Evolutionary conservation across 768 basidiomycete species (phyloP), one percentile per base, ranked within the genome.

Genomic region (Russula emetica): DNA sequence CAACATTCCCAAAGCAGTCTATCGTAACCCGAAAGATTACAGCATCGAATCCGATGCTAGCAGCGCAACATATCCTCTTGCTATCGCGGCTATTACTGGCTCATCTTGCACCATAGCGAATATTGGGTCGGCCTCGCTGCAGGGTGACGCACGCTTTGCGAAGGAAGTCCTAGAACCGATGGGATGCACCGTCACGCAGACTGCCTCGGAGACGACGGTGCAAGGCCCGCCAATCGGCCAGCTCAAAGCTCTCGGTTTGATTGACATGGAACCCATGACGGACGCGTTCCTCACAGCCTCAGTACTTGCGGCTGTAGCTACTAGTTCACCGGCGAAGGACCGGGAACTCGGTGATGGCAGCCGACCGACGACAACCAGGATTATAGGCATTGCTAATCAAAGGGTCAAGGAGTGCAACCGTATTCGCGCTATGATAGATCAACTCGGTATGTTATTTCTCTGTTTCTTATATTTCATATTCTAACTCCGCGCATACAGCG

Each of bases 251-350:
- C 81, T 97, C 55, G 91, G 90, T 57, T 83, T 87, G 69, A 85
- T 98, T 24, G 93, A 98, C 72, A 98, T 98, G 97, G 94, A 97
- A 75, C 87, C 88, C n/a, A 98, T 99, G 97, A 99, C 97, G 8
- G 97, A 99, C 73, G 97, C 96, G 24, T 99, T 99, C 79, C 82
- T 98, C 77, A 98, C 95, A 2, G 96, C 97, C 10, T 90, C 86
- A 13, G 94, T 88, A 9, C 78, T 99, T 22, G 95, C 93, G 58
- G 96, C 97, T 60, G 90, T 97, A 24, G 86, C 87, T 1, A 74
- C 73, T 14, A 61, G 65, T 2, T 72, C 78, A 10, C 74, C 79
- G 0, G 78, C 85, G 0, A 73, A 74, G 45, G 85, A 83, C 11
- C 84, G 85, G 67, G 69, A 73, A 24, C 73, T 81, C 5, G 57